phyloP scores from a whole-genome alignment of 2,329 filamentous ascomycete species.

The Pseudogymnoascus sp. region DNA sequence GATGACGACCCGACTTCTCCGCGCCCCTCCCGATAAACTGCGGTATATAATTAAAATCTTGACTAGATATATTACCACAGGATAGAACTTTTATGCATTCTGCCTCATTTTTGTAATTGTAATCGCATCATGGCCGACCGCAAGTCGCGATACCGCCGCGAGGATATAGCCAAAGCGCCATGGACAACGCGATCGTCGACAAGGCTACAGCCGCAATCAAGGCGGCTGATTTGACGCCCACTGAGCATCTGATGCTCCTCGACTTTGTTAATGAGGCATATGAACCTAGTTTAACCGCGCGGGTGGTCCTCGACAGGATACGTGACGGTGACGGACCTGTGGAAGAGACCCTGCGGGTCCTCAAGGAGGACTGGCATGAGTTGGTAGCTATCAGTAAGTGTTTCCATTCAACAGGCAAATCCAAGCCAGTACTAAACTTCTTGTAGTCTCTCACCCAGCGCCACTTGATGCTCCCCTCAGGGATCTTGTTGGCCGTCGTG shows the following conservation, averaged over 20 bases:
- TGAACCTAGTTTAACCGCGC: background rate
- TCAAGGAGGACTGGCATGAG: background rate
- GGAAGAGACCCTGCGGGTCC: background rate
- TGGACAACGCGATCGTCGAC: background rate
- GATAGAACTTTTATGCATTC: background rate
- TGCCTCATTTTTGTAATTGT: background rate
- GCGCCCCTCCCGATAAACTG: background rate
- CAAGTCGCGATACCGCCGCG: background rate
- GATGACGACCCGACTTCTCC: too few relatives aligned
- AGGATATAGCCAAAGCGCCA: background rate
- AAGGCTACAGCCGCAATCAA: background rate
- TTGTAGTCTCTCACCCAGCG: background rate
- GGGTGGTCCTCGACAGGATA: background rate
- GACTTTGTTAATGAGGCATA: background rate
- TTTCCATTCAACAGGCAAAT: background rate
- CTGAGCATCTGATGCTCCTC: background rate
- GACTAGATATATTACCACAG: background rate
- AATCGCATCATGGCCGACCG: background rate
- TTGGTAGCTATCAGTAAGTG: background rate
- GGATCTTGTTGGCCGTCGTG: background rate
- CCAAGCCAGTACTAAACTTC: background rate
- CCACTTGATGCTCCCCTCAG: background rate
- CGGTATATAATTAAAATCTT: background rate
- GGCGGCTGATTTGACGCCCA: background rate
- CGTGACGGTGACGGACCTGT: background rate